phyloP scores from a whole-genome alignment of 2,329 filamentous ascomycete species.

The Diaporthe sp. region DNA sequence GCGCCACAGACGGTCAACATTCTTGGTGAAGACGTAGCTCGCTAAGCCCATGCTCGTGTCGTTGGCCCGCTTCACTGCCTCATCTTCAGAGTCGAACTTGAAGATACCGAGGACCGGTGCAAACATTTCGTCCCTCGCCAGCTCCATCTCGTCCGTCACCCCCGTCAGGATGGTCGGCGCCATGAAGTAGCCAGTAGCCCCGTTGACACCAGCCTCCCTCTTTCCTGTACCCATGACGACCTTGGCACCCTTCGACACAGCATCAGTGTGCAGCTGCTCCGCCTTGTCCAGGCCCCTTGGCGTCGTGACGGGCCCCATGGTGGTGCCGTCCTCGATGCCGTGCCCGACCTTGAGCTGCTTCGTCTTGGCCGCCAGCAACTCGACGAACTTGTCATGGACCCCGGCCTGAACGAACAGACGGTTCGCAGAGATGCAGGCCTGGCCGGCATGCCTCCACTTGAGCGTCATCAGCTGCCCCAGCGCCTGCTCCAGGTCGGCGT shows the following conservation, averaged over 20 bases:
- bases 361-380: conserved; percentile 51
- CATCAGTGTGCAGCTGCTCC: conserved; percentile 40
- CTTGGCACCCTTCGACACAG: conserved; percentile 37
- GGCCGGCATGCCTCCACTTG: conserved; percentile 65
- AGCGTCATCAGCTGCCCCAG: conserved; percentile 54
- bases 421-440: conserved; percentile 74
- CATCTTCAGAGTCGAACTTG: conserved; percentile 45
- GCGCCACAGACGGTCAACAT: conserved; percentile 48
- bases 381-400: conserved; percentile 70
- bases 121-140: conserved; percentile 39
- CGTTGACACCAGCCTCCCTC: conserved; percentile 48
- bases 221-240: conserved; percentile 60
- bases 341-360: conserved; percentile 38
- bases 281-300: conserved; percentile 47
- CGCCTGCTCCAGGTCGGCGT: conserved; percentile 73
- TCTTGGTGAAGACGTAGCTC: conserved; percentile 44
- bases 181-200: conserved; percentile 75
- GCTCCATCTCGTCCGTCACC: conserved; percentile 39
- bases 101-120: conserved; percentile 36
- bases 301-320: conserved; percentile 49
- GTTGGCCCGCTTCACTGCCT: conserved; percentile 47
- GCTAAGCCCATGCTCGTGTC: conserved; percentile 47
- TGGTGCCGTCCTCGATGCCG: conserved; percentile 42
- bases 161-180: conserved; percentile 76
- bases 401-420: conserved; percentile 72